Evolutionary conservation across 2,329 filamentous ascomycete species (phyloP).

Genomic region (Neofusicoccum kwambonambiense): DNA sequence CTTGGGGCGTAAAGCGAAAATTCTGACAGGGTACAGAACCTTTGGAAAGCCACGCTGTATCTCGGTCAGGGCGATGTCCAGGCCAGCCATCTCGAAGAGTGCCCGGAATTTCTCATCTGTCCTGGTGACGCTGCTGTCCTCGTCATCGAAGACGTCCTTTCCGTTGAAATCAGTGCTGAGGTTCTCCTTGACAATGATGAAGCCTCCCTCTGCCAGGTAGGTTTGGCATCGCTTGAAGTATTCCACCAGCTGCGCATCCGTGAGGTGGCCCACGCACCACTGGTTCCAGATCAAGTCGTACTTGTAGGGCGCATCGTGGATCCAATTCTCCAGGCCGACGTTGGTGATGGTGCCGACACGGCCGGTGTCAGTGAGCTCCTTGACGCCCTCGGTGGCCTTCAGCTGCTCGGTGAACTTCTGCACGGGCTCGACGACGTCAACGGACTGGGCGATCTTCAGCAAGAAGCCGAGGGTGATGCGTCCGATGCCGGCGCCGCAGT

Average conservation of each 20-base stretch:
- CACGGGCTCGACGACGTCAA: constrained; percentile 86
- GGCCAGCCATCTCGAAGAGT: constrained; percentile 67
- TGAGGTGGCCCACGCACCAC: constrained; percentile 85
- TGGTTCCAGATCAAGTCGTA: constrained; percentile 90
- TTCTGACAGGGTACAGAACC: constrained; percentile 69
- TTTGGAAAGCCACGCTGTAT: constrained; percentile 70
- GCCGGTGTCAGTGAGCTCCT: constrained; percentile 39
- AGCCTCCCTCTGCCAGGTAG: constrained; percentile 39
- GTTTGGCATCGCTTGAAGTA: constrained; percentile 61
- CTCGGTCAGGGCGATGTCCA: constrained; percentile 69
- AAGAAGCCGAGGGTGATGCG: constrained; percentile 77
- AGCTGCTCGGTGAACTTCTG: constrained; percentile 72
- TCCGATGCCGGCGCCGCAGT: constrained; percentile 72
- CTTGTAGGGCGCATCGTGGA: constrained; percentile 33
- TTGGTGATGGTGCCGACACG: constrained; percentile 66
- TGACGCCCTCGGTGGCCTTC: constrained; percentile 31
- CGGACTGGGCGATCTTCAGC: constrained; percentile 63
- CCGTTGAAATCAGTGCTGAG: constrained; percentile 53
- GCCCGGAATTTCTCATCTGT: constrained; percentile 68
- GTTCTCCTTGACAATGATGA: constrained; percentile 82
- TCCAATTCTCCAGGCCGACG: constrained; percentile 72
- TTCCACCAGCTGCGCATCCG: constrained; percentile 66
- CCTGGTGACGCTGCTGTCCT: constrained; percentile 76
- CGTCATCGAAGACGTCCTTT: constrained; percentile 70
- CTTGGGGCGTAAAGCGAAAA: constrained; percentile 69